A percentile compares a stretch with the other conserved stretches of the same genome.
These are phyloP conservation scores for Globisporangium paroecandrum DNA, from an alignment of 352 stramenopile species.

Conservation along the genomic window DNA sequence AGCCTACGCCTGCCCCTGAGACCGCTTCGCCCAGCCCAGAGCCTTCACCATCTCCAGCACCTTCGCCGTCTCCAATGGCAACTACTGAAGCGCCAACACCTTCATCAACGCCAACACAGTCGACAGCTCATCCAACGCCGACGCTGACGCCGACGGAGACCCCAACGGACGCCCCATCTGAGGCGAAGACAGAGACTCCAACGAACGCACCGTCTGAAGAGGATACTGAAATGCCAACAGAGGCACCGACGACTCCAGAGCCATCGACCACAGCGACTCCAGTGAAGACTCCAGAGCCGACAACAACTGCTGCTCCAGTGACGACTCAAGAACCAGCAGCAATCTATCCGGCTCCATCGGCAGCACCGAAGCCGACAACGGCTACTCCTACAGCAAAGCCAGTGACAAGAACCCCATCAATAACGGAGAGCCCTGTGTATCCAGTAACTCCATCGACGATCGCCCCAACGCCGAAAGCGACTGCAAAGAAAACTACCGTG, in stretches of 20 bases:
- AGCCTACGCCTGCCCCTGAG: background rate
- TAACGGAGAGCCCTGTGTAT: background rate
- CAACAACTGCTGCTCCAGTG: background rate
- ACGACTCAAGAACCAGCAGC: constrained; percentile 2
- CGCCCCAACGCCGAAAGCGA: constrained; percentile 3
- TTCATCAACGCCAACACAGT: background rate
- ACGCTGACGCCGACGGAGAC: constrained; percentile 6
- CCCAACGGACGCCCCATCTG: constrained; percentile 11
- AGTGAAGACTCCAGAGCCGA: background rate
- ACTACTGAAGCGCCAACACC: constrained; percentile 2
- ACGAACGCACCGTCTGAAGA: constrained; percentile 10
- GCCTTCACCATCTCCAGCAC: background rate
- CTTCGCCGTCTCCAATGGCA: background rate
- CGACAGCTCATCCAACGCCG: background rate
- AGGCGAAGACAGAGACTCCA: background rate
- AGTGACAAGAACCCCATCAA: background rate
- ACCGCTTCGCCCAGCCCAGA: background rate
- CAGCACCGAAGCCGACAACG: background rate
- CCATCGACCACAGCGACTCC: background rate
- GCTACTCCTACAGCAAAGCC: background rate
- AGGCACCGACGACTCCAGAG: background rate
- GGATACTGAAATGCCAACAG: background rate
- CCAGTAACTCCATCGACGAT: background rate
- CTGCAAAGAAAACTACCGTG: background rate
- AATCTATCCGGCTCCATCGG: background rate